Evolutionary conservation across 1,284 basidiomycete genomes (phyloP).

Genomic region (Xanthoconium separans): DNA sequence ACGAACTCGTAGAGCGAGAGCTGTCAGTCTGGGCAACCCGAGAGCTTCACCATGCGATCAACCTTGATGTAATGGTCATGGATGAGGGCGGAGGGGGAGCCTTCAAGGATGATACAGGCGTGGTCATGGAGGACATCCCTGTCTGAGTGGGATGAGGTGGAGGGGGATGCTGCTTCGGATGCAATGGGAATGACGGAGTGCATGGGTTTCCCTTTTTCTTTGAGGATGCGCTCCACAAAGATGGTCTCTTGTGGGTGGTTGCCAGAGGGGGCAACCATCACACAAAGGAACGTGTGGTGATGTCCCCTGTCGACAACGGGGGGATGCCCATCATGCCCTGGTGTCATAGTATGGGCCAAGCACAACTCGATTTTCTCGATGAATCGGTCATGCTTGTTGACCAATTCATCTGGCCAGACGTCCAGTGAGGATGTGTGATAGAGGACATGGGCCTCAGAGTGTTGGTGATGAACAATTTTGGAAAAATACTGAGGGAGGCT

Average conservation of each 20-base stretch:
- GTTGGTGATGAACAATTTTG: constrained; percentile 6
- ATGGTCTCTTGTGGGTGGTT: background rate
- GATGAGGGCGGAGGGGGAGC: background rate
- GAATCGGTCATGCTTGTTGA: constrained; percentile 4
- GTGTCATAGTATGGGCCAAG: constrained; percentile 2
- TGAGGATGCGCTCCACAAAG: constrained; percentile 8
- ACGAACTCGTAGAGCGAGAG: constrained; percentile 11
- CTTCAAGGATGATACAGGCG: constrained; percentile 10
- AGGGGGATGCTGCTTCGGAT: background rate
- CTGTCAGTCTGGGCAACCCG: background rate
- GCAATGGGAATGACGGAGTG: constrained; percentile 10
- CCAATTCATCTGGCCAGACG: constrained; percentile 6
- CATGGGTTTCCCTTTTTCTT: background rate
- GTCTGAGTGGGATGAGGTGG: too few relatives aligned
- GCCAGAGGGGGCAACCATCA: background rate
- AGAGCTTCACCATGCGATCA: background rate
- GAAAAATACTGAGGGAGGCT: background rate
- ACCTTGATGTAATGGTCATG: constrained; percentile 1
- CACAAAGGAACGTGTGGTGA: constrained; percentile 5
- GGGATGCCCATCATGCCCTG: background rate
- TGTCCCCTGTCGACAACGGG: constrained; percentile 2
- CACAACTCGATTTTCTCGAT: constrained; percentile 5
- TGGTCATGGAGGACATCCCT: constrained; percentile 5
- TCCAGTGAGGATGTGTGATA: constrained; percentile 8
- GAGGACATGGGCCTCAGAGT: background rate